phyloP scores from a whole-genome alignment of 75 land plant species.

The Pseudotsuga menziesii region DNA sequence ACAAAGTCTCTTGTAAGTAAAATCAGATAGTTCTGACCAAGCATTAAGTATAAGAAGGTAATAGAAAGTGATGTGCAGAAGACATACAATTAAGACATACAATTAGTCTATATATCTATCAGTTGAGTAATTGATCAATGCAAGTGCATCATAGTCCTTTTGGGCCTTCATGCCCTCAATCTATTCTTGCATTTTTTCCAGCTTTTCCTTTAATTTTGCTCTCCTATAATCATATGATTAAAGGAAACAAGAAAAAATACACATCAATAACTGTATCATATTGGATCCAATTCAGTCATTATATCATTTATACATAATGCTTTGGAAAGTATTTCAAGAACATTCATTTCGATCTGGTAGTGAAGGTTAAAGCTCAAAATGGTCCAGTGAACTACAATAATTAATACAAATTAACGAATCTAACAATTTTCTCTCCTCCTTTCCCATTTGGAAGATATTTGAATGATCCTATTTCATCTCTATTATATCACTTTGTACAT shows the following conservation, averaged over 20 bases:
- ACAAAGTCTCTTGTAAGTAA: no score
- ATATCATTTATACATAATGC: neutral
- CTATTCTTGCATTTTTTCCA: slow-evolving; percentile 56
- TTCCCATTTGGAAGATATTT: no score
- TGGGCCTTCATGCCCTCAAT: slow-evolving; percentile 32
- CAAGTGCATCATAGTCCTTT: slow-evolving; percentile 40
- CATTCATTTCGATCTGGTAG: neutral
- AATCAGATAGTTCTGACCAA: no score
- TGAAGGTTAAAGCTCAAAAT: no score
- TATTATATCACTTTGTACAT: no score
- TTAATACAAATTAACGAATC: neutral
- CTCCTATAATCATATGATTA: slow-evolving; percentile 32
- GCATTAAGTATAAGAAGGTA: no score
- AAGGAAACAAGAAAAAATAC: no score
- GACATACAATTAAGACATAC: no score
- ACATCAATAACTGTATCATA: neutral
- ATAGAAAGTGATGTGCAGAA: neutral
- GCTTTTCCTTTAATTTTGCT: slow-evolving; percentile 55
- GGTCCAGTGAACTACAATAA: neutral
- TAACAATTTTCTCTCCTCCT: no score
- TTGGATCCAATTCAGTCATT: slow-evolving; percentile 1
- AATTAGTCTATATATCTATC: slow-evolving; percentile 13
- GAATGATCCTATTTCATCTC: no score
- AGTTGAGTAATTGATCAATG: slow-evolving; percentile 23
- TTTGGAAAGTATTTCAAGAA: neutral